Conservation (phyloP, 805 yeast species). For the Torulaspora maleeae region DNA sequence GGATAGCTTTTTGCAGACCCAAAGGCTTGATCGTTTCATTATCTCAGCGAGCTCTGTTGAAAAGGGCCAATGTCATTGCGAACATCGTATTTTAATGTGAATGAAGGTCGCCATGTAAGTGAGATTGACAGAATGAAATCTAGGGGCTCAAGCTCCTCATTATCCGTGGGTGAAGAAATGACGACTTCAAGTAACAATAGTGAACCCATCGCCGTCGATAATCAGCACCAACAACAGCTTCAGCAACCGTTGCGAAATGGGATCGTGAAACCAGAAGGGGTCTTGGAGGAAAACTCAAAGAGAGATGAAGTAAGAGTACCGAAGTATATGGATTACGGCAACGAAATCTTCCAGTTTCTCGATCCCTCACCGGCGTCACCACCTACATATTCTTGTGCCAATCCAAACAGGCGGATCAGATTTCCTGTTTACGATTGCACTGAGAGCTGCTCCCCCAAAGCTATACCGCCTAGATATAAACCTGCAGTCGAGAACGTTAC, state of each 20-base stretch:
- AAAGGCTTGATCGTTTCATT: not conserved
- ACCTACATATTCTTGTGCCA: constrained; percentile 29
- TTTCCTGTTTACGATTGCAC: constrained; percentile 37
- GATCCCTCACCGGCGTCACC: constrained; percentile 39
- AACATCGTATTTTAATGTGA: constrained; percentile 3
- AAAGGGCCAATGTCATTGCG: constrained; percentile 1
- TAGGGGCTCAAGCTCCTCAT: constrained; percentile 11
- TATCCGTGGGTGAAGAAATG: constrained; percentile 13
- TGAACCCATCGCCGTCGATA: constrained; percentile 4
- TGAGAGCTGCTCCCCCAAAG: constrained; percentile 31
- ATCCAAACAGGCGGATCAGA: constrained; percentile 26
- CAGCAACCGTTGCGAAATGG: constrained; percentile 2
- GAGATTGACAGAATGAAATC: constrained; percentile 13
- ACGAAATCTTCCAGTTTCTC: constrained; percentile 31
- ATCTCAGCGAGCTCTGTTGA: too few species aligned
- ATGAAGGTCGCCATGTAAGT: constrained; percentile 2
- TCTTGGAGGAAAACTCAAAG: not conserved
- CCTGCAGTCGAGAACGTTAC: constrained; percentile 64
- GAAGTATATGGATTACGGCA: constrained; percentile 11
- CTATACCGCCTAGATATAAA: constrained; percentile 55
- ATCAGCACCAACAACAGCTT: constrained; percentile 5
- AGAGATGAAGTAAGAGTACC: not conserved
- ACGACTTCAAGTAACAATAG: constrained; percentile 15
- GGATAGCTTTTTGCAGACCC: not conserved
- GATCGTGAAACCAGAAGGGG: not conserved